These are phyloP conservation scores for Naegleria lovaniensis DNA, from an alignment of 208 protist species.

Conservation along the genomic window DNA sequence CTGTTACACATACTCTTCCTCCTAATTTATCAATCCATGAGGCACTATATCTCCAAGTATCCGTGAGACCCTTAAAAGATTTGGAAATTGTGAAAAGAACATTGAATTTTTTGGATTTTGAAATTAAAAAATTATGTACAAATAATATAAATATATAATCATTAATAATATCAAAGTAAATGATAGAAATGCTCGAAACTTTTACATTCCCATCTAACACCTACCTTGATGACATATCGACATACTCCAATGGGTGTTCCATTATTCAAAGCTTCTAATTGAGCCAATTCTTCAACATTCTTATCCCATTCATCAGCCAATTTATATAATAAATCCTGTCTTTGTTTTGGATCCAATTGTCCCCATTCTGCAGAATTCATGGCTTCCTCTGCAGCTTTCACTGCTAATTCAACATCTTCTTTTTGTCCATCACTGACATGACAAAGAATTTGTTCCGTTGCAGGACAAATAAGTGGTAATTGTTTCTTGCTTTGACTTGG, in stretches of 20 bases:
- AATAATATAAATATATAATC: too few relatives aligned
- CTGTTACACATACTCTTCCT: constrained; percentile 58
- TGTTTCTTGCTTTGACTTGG: constrained; percentile 55
- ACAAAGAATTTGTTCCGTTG: constrained; percentile 62
- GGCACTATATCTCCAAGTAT: constrained; percentile 73
- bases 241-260: constrained; percentile 63
- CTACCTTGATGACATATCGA: background rate
- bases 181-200: too few relatives aligned
- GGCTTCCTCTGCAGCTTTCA: constrained; percentile 59
- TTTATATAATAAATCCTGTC: constrained; percentile 59
- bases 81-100: too few relatives aligned
- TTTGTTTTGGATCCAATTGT: constrained; percentile 46
- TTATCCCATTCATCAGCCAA: constrained; percentile 65
- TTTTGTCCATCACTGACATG: constrained; percentile 62
- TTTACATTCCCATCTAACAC: too few relatives aligned
- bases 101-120: too few relatives aligned
- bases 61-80: constrained; percentile 41
- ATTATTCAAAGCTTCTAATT: constrained; percentile 74
- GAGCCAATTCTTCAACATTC: constrained; percentile 58
- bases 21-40: constrained; percentile 78
- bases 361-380: constrained; percentile 51
- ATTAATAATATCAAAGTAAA: too few relatives aligned
- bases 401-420: constrained; percentile 70
- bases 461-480: constrained; percentile 59
- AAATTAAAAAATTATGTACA: too few relatives aligned